phyloP scores from a whole-genome alignment of 2,329 filamentous ascomycete genomes.

The Sporothrix schenckii region DNA sequence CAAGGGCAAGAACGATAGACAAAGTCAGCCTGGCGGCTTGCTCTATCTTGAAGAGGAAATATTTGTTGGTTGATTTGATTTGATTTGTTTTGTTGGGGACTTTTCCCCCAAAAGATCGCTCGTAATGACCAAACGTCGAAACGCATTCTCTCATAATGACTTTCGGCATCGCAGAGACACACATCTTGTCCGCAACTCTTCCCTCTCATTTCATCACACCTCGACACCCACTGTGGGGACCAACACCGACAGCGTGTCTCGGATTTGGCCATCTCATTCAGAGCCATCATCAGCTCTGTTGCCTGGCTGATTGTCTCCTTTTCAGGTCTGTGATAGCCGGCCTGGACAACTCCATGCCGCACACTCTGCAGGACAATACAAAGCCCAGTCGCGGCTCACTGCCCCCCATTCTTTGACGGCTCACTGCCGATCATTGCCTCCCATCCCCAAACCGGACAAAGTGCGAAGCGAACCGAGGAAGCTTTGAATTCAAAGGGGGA shows the following conservation, averaged over 20 bases:
- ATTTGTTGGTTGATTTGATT: too few relatives aligned
- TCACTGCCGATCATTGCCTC: constrained; percentile 15
- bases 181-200: not conserved
- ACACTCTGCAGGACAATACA: constrained; percentile 3
- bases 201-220: constrained; percentile 14
- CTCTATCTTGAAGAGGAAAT: not conserved
- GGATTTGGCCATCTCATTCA: constrained; percentile 20
- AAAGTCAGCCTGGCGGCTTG: not conserved
- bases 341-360: not conserved
- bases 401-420: not conserved
- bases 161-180: not conserved
- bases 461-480: not conserved
- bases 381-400: not conserved
- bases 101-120: not conserved
- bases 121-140: not conserved
- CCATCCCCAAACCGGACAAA: not conserved
- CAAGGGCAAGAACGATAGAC: not conserved
- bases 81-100: not conserved
- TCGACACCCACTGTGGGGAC: not conserved
- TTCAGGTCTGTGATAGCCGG: not conserved
- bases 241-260: not conserved
- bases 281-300: constrained; percentile 17
- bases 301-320: not conserved
- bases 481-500: not conserved
- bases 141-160: not conserved